Conservation (phyloP, 2,329 filamentous ascomycete species). For the Lasiodiplodia sp. region DNA sequence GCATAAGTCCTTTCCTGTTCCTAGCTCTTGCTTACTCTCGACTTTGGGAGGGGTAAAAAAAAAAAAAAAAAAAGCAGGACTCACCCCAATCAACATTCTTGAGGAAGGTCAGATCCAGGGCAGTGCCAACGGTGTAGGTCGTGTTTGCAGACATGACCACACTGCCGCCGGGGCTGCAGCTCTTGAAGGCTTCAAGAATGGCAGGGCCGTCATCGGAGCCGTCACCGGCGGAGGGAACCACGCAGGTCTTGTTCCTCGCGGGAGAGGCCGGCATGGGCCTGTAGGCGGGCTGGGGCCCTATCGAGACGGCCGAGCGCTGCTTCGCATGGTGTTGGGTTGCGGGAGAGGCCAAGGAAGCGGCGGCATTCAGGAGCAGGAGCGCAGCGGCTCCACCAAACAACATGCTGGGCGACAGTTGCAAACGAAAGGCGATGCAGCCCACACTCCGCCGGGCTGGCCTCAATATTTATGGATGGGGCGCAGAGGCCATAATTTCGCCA, state of each 20-base stretch:
- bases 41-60: neutral
- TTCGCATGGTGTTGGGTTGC: constrained; percentile 4
- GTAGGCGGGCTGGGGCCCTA: constrained; percentile 46
- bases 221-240: constrained; percentile 47
- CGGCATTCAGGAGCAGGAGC: constrained; percentile 19
- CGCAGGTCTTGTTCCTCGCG: constrained; percentile 47
- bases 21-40: neutral
- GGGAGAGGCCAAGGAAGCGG: constrained; percentile 12
- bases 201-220: constrained; percentile 58
- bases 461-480: neutral
- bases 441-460: neutral
- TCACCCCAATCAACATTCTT: constrained; percentile 67
- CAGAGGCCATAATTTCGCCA: constrained; percentile 7
- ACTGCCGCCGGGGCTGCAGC: constrained; percentile 69
- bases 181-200: constrained; percentile 62
- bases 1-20: neutral
- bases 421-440: neutral
- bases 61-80: constrained; percentile 31
- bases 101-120: constrained; percentile 70
- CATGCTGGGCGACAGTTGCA: constrained; percentile 17
- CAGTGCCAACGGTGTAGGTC: constrained; percentile 68
- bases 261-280: constrained; percentile 45
- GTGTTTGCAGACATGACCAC: constrained; percentile 64
- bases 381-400: constrained; percentile 19
- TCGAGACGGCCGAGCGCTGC: constrained; percentile 42